These are phyloP conservation scores for Penicillium sclerotigenum DNA, from an alignment of 2,329 filamentous ascomycete genomes.

Conservation along the genomic window DNA sequence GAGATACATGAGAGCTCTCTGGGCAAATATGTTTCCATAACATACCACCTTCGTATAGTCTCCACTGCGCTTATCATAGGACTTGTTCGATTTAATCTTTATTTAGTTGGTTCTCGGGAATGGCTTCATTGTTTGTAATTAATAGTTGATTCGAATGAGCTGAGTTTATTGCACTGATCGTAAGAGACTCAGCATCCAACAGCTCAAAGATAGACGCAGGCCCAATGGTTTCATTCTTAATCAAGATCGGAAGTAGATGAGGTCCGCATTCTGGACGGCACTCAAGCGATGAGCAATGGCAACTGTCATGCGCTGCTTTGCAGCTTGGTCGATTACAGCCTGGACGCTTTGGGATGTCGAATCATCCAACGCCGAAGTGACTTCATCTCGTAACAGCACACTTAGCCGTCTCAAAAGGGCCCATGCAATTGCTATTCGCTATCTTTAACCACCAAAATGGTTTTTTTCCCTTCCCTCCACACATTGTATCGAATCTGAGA, in stretches of 20 bases:
- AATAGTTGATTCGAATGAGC: neutral
- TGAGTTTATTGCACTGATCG: neutral
- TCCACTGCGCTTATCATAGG: neutral
- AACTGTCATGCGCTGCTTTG: neutral
- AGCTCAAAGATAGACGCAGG: neutral
- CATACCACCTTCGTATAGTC: neutral
- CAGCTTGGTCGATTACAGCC: neutral
- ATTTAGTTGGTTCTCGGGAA: neutral
- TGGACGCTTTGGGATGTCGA: neutral
- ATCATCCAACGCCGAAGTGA: neutral
- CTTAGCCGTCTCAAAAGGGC: neutral
- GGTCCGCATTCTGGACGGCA: neutral
- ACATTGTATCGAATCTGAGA: neutral
- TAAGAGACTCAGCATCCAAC: neutral
- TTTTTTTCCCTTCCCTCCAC: neutral
- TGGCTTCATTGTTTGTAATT: neutral
- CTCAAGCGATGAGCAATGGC: neutral
- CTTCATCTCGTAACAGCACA: neutral
- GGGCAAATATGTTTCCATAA: neutral
- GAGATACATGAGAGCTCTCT: neutral
- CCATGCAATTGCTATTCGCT: neutral
- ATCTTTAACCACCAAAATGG: neutral
- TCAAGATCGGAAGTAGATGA: neutral
- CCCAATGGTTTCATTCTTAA: neutral
- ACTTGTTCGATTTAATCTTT: neutral